phyloP scores from a whole-genome alignment of 73 alveolate genomes.

The Vitrella brassicaformis region DNA sequence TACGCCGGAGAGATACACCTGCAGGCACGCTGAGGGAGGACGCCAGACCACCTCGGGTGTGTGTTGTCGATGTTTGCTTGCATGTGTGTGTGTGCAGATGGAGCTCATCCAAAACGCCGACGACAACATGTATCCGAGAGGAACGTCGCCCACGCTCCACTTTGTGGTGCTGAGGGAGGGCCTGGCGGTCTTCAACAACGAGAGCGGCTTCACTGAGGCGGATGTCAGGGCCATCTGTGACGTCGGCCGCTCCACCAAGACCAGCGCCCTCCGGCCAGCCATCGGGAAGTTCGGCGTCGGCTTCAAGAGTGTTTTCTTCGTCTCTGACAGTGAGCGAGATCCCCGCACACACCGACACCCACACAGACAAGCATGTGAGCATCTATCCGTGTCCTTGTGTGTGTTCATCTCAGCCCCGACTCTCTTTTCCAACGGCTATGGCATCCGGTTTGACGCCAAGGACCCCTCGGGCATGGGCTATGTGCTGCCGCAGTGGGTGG shows the following conservation, averaged over 20 bases:
- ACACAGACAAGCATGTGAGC: too few species aligned
- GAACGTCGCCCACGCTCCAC: not conserved
- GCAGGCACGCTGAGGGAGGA: too few species aligned
- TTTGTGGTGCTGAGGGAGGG: not conserved
- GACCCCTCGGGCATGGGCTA: not conserved
- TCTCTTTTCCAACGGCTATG: not conserved
- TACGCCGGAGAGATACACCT: not conserved
- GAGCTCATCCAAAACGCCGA: not conserved
- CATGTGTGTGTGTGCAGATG: too few species aligned
- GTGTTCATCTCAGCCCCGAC: too few species aligned
- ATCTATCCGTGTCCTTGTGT: too few species aligned
- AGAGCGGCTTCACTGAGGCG: not conserved
- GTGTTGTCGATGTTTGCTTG: too few species aligned
- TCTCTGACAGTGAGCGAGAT: not conserved
- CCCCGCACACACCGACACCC: too few species aligned
- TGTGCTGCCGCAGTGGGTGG: not conserved
- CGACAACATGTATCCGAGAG: not conserved
- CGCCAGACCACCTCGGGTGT: too few species aligned
- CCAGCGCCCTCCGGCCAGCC: too few species aligned
- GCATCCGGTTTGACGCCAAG: not conserved
- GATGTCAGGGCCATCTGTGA: not conserved
- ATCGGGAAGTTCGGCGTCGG: not conserved
- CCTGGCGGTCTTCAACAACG: not conserved
- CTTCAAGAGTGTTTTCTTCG: not conserved
- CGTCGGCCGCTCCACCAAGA: not conserved